Evolutionary conservation across 2,329 filamentous ascomycete genomes (phyloP), one percentile per base, ranked within the genome.

Genomic region (Fusarium annulatum): DNA sequence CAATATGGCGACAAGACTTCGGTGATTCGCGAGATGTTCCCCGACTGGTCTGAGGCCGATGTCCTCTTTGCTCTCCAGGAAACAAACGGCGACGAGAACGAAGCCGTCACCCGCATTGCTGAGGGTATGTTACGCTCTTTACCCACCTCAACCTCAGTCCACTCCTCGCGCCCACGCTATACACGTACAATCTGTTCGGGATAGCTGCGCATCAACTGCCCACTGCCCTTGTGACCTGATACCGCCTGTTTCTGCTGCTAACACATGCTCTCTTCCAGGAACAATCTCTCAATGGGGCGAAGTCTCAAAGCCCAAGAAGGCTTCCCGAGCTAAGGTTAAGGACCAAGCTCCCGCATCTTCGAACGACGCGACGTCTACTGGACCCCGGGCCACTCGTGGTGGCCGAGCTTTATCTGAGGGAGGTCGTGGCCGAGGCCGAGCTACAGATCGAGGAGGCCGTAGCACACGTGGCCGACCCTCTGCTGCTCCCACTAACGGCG

Each of bases 1-100:
- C 91, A 94, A 83, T 96, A 97, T 82, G 89, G 93, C 79, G 86
- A 87, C 80, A 94, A 96, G 85, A 89, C 97, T 78, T 87, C 88
- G 71, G 91, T 92, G 79, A 91, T 99, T 82, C 95, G 94, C 86
- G 95, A 97, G 83, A 92, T 98, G 86, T 98, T 97, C 86, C 91
- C 94, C 68, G 93, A 95, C 84, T 98, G 96, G 96, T 96, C 95
- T 78, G 94, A 97, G 80, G 94, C 95, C 83, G 96, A 98, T 83
- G 90, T 98, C 73, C 91, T 98, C 74, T 96, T 96, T 82, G 95
- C 95, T 71, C 88, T 99, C 68, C 91, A 97, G 83, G 96, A 99
- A 86, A 93, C 92, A 64, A 89, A 94, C 78, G 94, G 93, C 78
- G 93, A 96, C 83, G 87, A 94, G 79, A 89, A 93, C 77, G 85